These are phyloP conservation scores for Zymoseptoria tritici DNA, from an alignment of 2,329 filamentous ascomycete genomes.

Conservation along the genomic window DNA sequence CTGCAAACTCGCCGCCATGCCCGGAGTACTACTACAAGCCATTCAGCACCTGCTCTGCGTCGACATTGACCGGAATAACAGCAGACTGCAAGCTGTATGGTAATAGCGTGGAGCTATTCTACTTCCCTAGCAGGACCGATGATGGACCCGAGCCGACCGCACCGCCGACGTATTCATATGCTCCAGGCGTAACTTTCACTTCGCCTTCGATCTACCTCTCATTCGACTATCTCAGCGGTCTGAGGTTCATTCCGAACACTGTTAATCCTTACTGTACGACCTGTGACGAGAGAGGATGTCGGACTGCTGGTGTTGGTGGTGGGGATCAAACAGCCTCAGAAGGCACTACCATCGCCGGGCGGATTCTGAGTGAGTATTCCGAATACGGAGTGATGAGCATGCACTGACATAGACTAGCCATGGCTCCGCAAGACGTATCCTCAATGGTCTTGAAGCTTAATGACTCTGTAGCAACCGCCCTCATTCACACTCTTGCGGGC, in stretches of 20 bases:
- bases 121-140: conserved; percentile 11
- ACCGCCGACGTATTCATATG: conserved; percentile 8
- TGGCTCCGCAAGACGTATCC: conserved; percentile 10
- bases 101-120: conserved; percentile 17
- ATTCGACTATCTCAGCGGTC: conserved; percentile 13
- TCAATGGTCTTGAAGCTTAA: conserved; percentile 9
- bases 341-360: conserved; percentile 6
- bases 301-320: conserved; percentile 3
- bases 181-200: conserved; percentile 15
- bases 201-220: conserved; percentile 19
- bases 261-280: neutral
- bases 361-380: conserved; percentile 1
- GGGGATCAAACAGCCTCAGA: neutral
- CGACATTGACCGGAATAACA: neutral
- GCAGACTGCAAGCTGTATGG: conserved; percentile 11
- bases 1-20: conserved; percentile 15
- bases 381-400: neutral
- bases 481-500: conserved; percentile 6
- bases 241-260: neutral
- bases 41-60: conserved; percentile 4
- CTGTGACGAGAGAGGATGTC: conserved; percentile 5
- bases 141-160: conserved; percentile 4
- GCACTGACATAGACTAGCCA: neutral
- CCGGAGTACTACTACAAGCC: conserved; percentile 13
- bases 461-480: conserved; percentile 4